Evolutionary conservation across 345 rosid species (phyloP), one percentile per base, ranked within the genome.

Genomic region (Citropsis articulata): DNA sequence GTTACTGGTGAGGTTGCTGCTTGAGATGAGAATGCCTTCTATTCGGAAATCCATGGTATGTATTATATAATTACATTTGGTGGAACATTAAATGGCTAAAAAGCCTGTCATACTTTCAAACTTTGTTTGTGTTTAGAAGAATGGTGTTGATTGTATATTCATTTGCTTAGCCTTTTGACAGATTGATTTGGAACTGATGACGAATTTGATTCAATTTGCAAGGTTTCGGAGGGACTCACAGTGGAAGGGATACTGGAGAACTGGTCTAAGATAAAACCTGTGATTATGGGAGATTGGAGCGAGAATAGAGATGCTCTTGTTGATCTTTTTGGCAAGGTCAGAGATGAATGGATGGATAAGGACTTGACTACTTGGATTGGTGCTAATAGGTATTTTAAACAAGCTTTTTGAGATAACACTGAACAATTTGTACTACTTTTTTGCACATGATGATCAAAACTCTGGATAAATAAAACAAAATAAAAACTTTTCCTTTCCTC

Each of bases 271-370:
- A 75, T 93, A 79, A 95, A 92, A 77, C 94, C 95, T 38, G 84
- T 91, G 28, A 89, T 93, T 35, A 80, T 91, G 93, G 93, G 88
- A 83, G 99, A 89, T 84, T 92, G 96, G 95, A 87, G 75, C 48
- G 98, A 95, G 83, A 83, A 91, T 73, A 86, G 85, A 81, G 97
- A 92, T 72, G 85, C 48, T 66, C 75, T 95, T 45, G 64, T 95
- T 2, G 91, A 90, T 73, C 93, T 93, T 71, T 95, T 93, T 45
- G 98, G 99, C 18, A 90, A 88, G 80, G 89, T 95, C 84, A 87
- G 96, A 83, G 99, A 95, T 84, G 91, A 93, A 78, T 95, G 99
- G 99, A 90, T 95, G 50, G 90, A 87, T 36, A 83, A 77, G 18
- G 97, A 92, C 82, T 82, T 93, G 86, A 72, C 87, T 6, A 87